Evolutionary conservation across 208 protist genomes (phyloP).

Genomic region (Trypanosoma mega): DNA sequence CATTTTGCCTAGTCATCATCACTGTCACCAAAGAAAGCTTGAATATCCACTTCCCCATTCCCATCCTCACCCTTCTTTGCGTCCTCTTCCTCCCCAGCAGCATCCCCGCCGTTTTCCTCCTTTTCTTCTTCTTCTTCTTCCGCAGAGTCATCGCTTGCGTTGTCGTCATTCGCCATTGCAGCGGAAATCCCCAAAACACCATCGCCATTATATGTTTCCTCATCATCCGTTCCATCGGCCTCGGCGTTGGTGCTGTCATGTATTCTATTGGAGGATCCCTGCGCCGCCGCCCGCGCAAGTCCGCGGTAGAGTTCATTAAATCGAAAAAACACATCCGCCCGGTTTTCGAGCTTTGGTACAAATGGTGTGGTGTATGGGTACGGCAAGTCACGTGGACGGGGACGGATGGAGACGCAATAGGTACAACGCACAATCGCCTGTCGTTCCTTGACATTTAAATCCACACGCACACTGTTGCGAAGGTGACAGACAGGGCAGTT

Average conservation of each 20-base stretch:
- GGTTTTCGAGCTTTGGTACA: conserved; percentile 74
- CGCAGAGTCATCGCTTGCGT: too few species aligned
- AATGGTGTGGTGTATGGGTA: conserved; percentile 67
- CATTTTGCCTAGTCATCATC: conserved; percentile 42
- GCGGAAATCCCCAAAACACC: conserved; percentile 24
- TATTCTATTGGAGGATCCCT: neutral
- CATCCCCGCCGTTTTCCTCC: conserved; percentile 33
- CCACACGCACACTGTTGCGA: conserved; percentile 63
- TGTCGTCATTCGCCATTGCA: neutral
- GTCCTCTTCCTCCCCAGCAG: neutral
- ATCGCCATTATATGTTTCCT: neutral
- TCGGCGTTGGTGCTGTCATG: neutral
- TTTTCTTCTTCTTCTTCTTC: conserved; percentile 17
- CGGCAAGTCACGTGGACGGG: conserved; percentile 59
- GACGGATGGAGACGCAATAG: conserved; percentile 60
- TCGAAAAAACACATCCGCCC: conserved; percentile 81
- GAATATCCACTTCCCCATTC: conserved; percentile 23
- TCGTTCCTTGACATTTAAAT: conserved; percentile 43
- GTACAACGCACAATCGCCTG: conserved; percentile 65
- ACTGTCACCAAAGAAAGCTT: conserved; percentile 57
- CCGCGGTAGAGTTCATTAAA: conserved; percentile 66
- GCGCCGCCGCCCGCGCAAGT: conserved; percentile 29
- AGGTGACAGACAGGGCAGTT: conserved; percentile 81
- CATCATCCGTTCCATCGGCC: neutral
- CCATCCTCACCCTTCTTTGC: conserved; percentile 4